Conservation (phyloP, 345 rosid species). For the Adansonia digitata region DNA sequence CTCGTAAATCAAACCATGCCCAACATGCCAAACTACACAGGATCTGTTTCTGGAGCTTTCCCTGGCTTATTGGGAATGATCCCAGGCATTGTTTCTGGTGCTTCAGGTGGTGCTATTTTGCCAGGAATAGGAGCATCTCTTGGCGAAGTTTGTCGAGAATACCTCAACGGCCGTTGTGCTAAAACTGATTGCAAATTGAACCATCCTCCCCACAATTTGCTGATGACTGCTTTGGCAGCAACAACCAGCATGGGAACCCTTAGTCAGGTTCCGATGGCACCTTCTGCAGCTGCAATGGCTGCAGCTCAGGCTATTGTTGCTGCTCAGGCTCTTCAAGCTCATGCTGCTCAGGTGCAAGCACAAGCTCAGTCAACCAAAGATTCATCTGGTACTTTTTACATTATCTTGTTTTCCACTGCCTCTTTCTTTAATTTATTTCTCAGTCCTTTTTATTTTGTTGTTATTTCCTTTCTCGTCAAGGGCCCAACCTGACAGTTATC, state of each 20-base stretch:
- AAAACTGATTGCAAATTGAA: constrained; percentile 79
- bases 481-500: not conserved
- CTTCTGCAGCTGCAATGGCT: constrained; percentile 99
- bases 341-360: constrained; percentile 97
- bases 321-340: constrained; percentile 99
- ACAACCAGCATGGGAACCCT: constrained; percentile 79
- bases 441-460: not conserved
- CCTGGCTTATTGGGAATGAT: constrained; percentile 94
- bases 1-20: constrained; percentile 95
- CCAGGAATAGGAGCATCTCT: constrained; percentile 96
- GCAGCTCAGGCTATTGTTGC: constrained; percentile 99
- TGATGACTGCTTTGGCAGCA: constrained; percentile 94
- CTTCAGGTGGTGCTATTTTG: constrained; percentile 91
- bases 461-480: not conserved
- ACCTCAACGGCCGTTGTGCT: constrained; percentile 76
- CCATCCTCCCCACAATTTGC: constrained; percentile 89
- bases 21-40: constrained; percentile 98
- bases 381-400: constrained; percentile 45
- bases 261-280: constrained; percentile 97
- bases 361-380: constrained; percentile 67
- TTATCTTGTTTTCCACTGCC: not conserved
- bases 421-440: not conserved
- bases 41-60: constrained; percentile 89
- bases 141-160: constrained; percentile 96
- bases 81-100: constrained; percentile 79